phyloP scores from a whole-genome alignment of 495 filamentous ascomycete species.

The Penicillium crystallinum region DNA sequence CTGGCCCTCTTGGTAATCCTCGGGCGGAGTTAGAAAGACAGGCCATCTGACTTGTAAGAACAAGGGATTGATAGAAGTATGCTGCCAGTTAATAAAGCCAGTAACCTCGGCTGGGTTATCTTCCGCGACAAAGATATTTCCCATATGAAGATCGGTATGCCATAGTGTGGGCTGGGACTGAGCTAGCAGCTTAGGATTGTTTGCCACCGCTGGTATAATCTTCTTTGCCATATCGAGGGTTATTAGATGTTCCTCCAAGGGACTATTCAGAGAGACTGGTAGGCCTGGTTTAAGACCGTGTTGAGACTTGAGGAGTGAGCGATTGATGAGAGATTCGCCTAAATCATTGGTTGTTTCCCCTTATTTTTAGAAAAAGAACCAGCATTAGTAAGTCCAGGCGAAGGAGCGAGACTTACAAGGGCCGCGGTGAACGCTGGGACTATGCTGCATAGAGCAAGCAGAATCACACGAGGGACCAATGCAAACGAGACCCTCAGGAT shows the following conservation, averaged over 20 bases:
- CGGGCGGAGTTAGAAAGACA: background rate
- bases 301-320: background rate
- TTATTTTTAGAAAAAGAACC: background rate
- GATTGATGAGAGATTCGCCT: background rate
- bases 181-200: background rate
- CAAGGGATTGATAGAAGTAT: background rate
- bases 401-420: background rate
- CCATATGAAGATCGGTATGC: conserved; percentile 37
- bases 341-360: background rate
- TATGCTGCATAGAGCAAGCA: background rate
- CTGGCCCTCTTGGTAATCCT: background rate
- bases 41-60: background rate
- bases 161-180: conserved; percentile 26
- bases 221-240: background rate
- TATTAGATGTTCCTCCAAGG: background rate
- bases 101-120: background rate
- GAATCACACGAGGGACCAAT: background rate
- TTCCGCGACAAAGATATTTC: conserved; percentile 29
- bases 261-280: background rate
- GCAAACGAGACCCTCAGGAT: background rate
- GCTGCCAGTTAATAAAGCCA: background rate
- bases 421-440: background rate
- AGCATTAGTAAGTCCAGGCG: background rate
- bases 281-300: background rate
- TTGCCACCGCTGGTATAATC: conserved; percentile 2